Evolutionary conservation across 2,329 filamentous ascomycete species (phyloP).

Genomic region (Trichoderma simmonsii): DNA sequence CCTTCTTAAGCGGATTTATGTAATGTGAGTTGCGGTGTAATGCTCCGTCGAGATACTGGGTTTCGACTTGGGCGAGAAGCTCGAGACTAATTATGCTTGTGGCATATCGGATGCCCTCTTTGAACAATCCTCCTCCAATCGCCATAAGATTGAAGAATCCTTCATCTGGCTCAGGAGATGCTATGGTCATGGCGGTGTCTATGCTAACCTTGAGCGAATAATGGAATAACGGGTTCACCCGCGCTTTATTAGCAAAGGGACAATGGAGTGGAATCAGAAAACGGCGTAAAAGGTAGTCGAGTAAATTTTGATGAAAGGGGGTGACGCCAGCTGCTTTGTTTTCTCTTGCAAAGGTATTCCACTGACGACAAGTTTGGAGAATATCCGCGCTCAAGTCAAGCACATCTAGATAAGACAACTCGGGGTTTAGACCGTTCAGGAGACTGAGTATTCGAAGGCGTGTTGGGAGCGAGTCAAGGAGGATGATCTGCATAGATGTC

Average conservation of each 20-base stretch:
- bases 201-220: not conserved
- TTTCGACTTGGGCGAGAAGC: not conserved
- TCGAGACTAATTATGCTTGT: not conserved
- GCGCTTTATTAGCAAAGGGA: not conserved
- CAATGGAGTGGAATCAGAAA: not conserved
- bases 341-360: not conserved
- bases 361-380: not conserved
- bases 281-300: not conserved
- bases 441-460: not conserved
- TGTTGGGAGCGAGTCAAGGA: not conserved
- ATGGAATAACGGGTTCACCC: not conserved
- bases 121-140: not conserved
- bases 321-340: not conserved
- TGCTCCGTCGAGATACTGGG: not conserved
- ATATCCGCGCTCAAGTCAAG: not conserved
- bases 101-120: not conserved
- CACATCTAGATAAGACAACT: not conserved
- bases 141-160: not conserved
- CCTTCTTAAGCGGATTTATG: not conserved
- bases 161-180: not conserved
- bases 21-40: not conserved
- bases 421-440: not conserved
- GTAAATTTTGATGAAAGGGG: not conserved
- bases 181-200: not conserved
- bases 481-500: not conserved